Evolutionary conservation across 305 asterid genomes (phyloP).

Genomic region (Rubia balearica): DNA sequence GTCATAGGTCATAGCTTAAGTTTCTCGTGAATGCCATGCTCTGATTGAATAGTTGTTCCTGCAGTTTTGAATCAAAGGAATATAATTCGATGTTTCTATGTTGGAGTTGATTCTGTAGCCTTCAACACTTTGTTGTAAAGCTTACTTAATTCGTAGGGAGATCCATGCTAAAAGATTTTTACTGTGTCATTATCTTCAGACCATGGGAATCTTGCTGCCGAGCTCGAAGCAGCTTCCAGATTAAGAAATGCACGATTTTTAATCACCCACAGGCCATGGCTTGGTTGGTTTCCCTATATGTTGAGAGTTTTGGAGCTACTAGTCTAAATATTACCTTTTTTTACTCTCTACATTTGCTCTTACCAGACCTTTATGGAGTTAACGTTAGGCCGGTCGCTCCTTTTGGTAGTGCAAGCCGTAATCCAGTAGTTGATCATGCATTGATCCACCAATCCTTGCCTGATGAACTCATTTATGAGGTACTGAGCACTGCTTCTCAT

Average conservation of each 20-base stretch:
- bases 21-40: not conserved
- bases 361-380: slow-evolving; percentile 80
- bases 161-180: not conserved
- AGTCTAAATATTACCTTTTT: not conserved
- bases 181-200: slow-evolving; percentile 29
- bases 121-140: not conserved
- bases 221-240: slow-evolving; percentile 70
- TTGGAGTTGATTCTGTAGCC: not conserved
- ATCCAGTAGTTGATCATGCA: slow-evolving; percentile 49
- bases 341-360: slow-evolving; percentile 13
- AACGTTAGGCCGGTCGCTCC: slow-evolving; percentile 86
- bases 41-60: not conserved
- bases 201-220: slow-evolving; percentile 49
- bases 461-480: slow-evolving; percentile 90
- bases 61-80: not conserved
- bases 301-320: not conserved
- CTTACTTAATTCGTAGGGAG: not conserved
- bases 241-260: slow-evolving; percentile 65
- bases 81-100: not conserved
- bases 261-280: slow-evolving; percentile 88
- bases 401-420: slow-evolving; percentile 59
- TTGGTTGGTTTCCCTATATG: slow-evolving; percentile 37
- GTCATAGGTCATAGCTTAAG: not conserved
- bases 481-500: slow-evolving; percentile 17
- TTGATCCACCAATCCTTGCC: slow-evolving; percentile 67